Percentiles rank a stretch among this genome's conserved stretches.
phyloP scores from a whole-genome alignment of 208 protist genomes.

The Trypanosomatidae sp. region DNA sequence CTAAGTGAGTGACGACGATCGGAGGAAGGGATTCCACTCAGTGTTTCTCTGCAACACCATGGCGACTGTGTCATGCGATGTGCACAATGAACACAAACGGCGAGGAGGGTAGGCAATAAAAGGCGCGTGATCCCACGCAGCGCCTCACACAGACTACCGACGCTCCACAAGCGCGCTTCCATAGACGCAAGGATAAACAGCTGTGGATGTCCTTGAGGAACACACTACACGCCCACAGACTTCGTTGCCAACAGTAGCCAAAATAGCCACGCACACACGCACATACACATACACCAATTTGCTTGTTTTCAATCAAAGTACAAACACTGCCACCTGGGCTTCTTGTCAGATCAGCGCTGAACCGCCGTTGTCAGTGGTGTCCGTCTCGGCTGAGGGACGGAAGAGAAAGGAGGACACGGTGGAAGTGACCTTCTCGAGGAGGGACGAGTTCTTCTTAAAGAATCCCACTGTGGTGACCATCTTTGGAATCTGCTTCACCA shows the following conservation, averaged over 20 bases:
- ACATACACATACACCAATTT: neutral
- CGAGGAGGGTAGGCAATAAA: neutral
- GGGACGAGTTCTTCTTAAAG: constrained; percentile 37
- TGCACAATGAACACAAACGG: neutral
- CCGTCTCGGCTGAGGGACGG: constrained; percentile 13
- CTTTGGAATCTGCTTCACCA: constrained; percentile 51
- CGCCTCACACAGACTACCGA: neutral
- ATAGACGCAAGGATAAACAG: neutral
- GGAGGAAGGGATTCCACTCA: neutral
- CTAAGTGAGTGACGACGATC: neutral
- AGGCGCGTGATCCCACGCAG: neutral
- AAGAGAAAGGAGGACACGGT: constrained; percentile 25
- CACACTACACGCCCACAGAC: neutral
- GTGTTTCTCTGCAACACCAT: neutral
- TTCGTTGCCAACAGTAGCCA: no score
- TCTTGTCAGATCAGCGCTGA: constrained; percentile 16
- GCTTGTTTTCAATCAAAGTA: neutral
- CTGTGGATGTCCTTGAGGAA: neutral
- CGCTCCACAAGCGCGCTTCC: neutral
- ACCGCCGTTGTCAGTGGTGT: constrained; percentile 22
- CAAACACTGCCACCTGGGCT: neutral
- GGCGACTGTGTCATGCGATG: neutral
- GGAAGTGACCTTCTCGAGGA: constrained; percentile 31
- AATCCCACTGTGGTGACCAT: constrained; percentile 48
- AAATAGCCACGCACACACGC: neutral